Evolutionary conservation across 805 yeast genomes (phyloP), one percentile per base, ranked within the genome.

Genomic region (Candida tibetensis): DNA sequence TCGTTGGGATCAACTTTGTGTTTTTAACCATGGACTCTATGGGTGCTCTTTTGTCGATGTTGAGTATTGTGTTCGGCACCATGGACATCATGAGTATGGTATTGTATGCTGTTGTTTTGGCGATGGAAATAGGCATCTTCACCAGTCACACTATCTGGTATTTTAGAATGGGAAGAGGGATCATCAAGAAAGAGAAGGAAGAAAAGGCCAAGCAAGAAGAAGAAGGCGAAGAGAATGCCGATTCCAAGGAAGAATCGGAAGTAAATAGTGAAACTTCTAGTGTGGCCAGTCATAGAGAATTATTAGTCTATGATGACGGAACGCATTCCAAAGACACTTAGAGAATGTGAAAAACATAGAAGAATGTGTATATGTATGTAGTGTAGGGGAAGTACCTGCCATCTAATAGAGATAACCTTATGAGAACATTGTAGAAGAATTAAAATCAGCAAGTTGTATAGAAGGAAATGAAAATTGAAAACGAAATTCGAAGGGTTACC

Each of bases 1-100:
- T 91, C 2, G 79, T 89, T 3, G 98, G 98, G 0, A 83, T 91
- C 52, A 89, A 89, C 56, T 89, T 91, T 53, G 48, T 84, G 2
- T 91, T 91, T 46, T 67, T 91, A 41, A 52, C 71, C 4, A 63
- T 90, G 64, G 97, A 91, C 57, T 76, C 85, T 3, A 45, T 76
- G 17, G 98, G 98, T 6, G 96, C 97, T 0, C 62, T 69, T 29
- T 79, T 87, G 47, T 85, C 95, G 9, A 73, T 85, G 62, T 71
- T 76, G 28, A 70, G 81, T 49, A 71, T 69, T 10, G 58, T 65
- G 1, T 71, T 82, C 27, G 93, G 70, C 1, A 69, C 71, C 26
- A 52, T 85, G 55, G 96, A 90, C 57, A 58, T 78, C n/a, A 72
- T 91, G 76, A 93, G 96, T 30, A 73, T 85, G 45, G 71, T 85